Conservation (phyloP, 805 yeast species). For the Barnettozyma siamensis region DNA sequence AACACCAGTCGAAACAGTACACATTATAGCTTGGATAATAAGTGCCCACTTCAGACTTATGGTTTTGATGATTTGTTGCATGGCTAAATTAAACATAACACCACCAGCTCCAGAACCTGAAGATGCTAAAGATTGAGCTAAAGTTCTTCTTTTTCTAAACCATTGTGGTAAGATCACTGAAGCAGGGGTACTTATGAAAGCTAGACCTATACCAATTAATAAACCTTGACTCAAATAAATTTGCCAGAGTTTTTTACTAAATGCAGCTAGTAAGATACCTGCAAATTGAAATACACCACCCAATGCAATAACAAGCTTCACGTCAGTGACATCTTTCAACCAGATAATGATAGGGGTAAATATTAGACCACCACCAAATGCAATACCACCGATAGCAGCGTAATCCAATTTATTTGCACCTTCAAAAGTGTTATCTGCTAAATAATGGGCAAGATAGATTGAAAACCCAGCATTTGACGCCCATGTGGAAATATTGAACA, state of each 20-base stretch:
- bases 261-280: constrained; percentile 39
- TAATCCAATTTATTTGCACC: constrained; percentile 54
- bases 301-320: constrained; percentile 36
- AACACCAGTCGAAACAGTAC: constrained; percentile 28
- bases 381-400: constrained; percentile 62
- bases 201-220: constrained; percentile 44
- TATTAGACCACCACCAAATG: constrained; percentile 45
- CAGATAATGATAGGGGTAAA: constrained; percentile 49
- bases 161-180: constrained; percentile 61
- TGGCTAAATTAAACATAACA: constrained; percentile 30
- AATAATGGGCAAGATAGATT: constrained; percentile 47
- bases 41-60: constrained; percentile 27
- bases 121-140: constrained; percentile 33
- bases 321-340: constrained; percentile 38
- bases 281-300: constrained; percentile 47
- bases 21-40: constrained; percentile 30
- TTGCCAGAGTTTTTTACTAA: constrained; percentile 53
- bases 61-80: constrained; percentile 26
- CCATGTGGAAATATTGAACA: constrained; percentile 25
- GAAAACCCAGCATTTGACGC: constrained; percentile 23
- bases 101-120: constrained; percentile 40
- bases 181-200: constrained; percentile 41
- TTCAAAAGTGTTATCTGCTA: constrained; percentile 40
- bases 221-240: constrained; percentile 62
- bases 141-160: constrained; percentile 55